Conservation (phyloP, 805 yeast species). For the Zygoascus flipseniorum region DNA sequence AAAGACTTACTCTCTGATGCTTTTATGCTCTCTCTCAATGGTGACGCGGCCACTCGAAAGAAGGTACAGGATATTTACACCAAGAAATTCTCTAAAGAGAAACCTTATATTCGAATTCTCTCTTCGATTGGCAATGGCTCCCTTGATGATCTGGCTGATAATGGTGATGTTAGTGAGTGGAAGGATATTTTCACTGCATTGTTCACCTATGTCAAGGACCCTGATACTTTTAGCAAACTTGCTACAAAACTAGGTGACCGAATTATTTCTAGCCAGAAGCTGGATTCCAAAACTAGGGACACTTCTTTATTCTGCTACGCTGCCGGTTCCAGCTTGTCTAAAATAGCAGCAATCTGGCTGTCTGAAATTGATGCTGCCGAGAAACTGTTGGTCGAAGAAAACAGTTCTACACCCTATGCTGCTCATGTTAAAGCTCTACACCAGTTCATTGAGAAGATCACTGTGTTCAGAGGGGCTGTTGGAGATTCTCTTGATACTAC, state of each 20-base stretch:
- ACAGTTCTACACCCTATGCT: slow-evolving; percentile 52
- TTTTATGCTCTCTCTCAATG: slow-evolving; percentile 61
- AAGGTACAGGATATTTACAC: slow-evolving; percentile 70
- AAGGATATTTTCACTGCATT: slow-evolving; percentile 67
- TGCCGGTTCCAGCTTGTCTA: slow-evolving; percentile 74
- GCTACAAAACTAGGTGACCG: slow-evolving; percentile 73
- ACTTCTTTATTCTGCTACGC: slow-evolving; percentile 71
- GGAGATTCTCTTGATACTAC: slow-evolving; percentile 20
- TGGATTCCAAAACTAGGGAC: slow-evolving; percentile 36
- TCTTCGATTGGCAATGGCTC: slow-evolving; percentile 49
- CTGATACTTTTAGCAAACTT: slow-evolving; percentile 40
- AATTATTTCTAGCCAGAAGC: slow-evolving; percentile 28
- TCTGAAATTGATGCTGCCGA: slow-evolving; percentile 53
- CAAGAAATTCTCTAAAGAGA: slow-evolving; percentile 40
- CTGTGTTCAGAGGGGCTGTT: slow-evolving; percentile 54
- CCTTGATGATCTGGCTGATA: slow-evolving; percentile 61
- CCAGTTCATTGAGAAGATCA: slow-evolving; percentile 74
- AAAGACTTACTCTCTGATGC: slow-evolving; percentile 69
- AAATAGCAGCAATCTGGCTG: slow-evolving; percentile 76
- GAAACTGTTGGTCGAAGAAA: slow-evolving; percentile 29
- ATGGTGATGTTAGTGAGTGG: slow-evolving; percentile 78
- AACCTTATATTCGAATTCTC: slow-evolving; percentile 64
- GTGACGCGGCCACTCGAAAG: slow-evolving; percentile 47
- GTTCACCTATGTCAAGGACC: slow-evolving; percentile 40
- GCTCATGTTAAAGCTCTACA: slow-evolving; percentile 79